Conservation (phyloP, 371 early-diverging fungal genomes). For the Gilbertella persicaria region DNA sequence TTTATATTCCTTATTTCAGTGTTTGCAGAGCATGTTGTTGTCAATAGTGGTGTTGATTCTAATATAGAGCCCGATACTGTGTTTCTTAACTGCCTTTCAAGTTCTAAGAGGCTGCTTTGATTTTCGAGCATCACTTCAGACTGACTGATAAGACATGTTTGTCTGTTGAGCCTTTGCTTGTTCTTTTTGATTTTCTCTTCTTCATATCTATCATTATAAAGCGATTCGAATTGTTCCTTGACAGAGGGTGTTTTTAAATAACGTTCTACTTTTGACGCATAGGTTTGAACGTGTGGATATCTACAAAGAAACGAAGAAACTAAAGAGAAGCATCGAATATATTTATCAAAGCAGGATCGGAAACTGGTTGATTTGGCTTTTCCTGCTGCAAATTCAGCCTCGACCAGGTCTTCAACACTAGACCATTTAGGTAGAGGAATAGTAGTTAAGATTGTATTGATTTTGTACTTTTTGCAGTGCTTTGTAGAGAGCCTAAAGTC, state of each 20-base stretch:
- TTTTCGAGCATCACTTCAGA: constrained; percentile 10
- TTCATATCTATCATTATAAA: constrained; percentile 7
- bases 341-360: constrained; percentile 14
- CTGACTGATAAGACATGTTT: constrained; percentile 9
- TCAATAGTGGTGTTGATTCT: neutral
- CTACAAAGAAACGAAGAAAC: constrained; percentile 11
- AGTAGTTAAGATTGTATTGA: constrained; percentile 11
- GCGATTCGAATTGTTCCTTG: constrained; percentile 6
- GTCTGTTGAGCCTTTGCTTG: constrained; percentile 9
- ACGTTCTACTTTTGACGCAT: constrained; percentile 12
- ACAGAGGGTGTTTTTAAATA: constrained; percentile 8
- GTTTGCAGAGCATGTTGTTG: neutral
- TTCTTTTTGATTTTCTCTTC: constrained; percentile 9
- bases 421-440: constrained; percentile 10
- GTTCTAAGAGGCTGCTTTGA: constrained; percentile 9
- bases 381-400: constrained; percentile 12
- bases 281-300: constrained; percentile 8
- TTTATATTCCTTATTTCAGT: constrained; percentile 3
- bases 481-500: constrained; percentile 8
- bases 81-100: constrained; percentile 5
- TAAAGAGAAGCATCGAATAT: constrained; percentile 12
- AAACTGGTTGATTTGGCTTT: constrained; percentile 13
- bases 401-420: constrained; percentile 8
- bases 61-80: neutral
- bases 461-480: constrained; percentile 10